Conservation (phyloP, 345 rosid species). For the Eucalyptus polybractea region DNA sequence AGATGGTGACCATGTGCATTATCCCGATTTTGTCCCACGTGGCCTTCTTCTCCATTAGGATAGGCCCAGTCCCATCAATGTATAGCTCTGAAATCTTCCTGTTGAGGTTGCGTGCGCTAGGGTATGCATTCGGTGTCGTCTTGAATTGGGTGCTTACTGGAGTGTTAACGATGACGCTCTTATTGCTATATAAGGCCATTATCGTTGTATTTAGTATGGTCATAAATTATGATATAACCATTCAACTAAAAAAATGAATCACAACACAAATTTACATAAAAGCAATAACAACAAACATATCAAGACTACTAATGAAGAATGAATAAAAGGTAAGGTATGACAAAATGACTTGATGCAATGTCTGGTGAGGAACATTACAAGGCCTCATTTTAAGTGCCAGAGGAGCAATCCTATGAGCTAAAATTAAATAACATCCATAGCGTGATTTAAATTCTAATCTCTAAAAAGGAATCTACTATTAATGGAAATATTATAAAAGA, state of each 20-base stretch:
- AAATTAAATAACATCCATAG: no score
- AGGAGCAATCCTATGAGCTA: not conserved
- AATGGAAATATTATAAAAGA: not conserved
- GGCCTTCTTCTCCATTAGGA: no score
- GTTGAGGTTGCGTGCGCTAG: fast-evolving
- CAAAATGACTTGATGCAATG: not conserved
- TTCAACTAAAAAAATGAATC: not conserved
- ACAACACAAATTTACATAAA: not conserved
- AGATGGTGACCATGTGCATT: no score
- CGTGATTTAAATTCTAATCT: no score
- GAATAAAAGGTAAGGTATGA: not conserved
- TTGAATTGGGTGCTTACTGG: not conserved
- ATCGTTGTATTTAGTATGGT: not conserved
- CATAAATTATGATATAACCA: not conserved
- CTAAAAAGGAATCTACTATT: not conserved
- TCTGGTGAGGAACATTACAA: not conserved
- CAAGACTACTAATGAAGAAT: no score
- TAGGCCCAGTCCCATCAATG: no score
- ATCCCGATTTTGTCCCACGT: no score
- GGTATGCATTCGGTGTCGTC: not conserved
- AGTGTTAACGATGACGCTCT: not conserved
- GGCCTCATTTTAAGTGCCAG: not conserved
- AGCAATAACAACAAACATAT: not conserved
- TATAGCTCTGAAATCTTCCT: fast-evolving
- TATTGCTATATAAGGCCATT: no score